Conservation (phyloP, 2,329 filamentous ascomycete species). For the Clonostachys solani region DNA sequence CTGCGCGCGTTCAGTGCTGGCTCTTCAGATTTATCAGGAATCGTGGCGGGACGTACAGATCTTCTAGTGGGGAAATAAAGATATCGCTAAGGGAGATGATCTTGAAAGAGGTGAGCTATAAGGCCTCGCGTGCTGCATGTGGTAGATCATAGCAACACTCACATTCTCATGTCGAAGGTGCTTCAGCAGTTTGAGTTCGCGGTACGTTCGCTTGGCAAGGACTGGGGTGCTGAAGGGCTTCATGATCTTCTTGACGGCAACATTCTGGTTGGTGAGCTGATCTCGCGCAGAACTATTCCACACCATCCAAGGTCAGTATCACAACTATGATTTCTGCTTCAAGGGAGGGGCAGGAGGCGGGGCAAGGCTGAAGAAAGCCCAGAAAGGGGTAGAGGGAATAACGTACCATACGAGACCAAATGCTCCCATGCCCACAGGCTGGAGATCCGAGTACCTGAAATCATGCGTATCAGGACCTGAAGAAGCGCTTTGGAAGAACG, state of each 20-base stretch:
- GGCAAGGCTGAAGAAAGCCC: neutral
- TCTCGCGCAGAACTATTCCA: constrained; percentile 84
- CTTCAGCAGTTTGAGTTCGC: constrained; percentile 95
- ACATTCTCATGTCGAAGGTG: constrained; percentile 97
- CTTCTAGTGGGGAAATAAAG: constrained; percentile 97
- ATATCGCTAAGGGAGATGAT: constrained; percentile 99
- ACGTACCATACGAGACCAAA: constrained; percentile 95
- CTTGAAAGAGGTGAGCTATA: constrained; percentile 33
- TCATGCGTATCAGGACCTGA: neutral
- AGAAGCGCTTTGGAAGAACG: neutral
- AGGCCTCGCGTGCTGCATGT: neutral
- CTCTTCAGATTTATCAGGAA: neutral
- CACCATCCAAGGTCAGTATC: neutral
- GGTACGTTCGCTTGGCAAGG: constrained; percentile 93
- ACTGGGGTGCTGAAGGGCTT: constrained; percentile 99
- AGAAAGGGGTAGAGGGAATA: neutral
- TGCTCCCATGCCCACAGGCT: constrained; percentile 98
- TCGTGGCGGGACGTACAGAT: constrained; percentile 65
- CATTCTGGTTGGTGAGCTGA: constrained; percentile 93
- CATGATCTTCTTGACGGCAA: constrained; percentile 99
- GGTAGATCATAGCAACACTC: constrained; percentile 12
- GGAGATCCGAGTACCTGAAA: constrained; percentile 88
- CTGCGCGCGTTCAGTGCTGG: constrained; percentile 35
- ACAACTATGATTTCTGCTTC: neutral
- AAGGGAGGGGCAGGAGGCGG: neutral